Evolutionary conservation across 1,284 basidiomycete species (phyloP), one percentile per base, ranked within the genome.

Genomic region (Hymenochaete sp.): DNA sequence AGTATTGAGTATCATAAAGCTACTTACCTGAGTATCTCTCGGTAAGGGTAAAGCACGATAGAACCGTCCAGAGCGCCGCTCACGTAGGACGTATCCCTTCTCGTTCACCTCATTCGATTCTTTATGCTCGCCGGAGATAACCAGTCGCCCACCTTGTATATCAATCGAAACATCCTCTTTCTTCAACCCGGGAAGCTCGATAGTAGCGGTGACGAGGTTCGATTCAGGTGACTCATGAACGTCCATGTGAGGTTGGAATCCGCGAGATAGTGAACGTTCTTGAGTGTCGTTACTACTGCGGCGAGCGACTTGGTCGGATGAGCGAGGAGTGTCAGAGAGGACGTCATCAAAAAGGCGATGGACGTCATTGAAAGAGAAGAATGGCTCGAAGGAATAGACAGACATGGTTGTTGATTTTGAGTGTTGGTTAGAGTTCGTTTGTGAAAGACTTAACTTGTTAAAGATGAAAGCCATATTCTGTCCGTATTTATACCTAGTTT

Each of bases 281-380:
- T 22, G 41, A 3, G 24, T n/a, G 2, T 11, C 18, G 3, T n/a
- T 3, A 27, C 6, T 28, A 16, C 3, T 13, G 13, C n/a, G 26
- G 2, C 16, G 11, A 38, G 33, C n/a, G 9, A 8, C 40, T 19
- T 27, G 24, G 26, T 37, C 33, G 11, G 33, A 16, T 26, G 16
- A 27, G 27, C 22, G 27, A 11, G n/a, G 44, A 29, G 36, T 57
- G 41, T 35, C 29, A 10, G 37, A 21, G 11, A 71, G 59, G 1
- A 67, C 63, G 27, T 74, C 67, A 51, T 75, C 71, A 43, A 76
- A 63, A 55, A 75, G 60, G 49, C 67, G 69, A 29, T 71, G 69
- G 38, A 74, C 66, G 50, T 72, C 68, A 38, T 55, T 53, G 42
- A 60, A 53, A 31, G 53, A 54, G 54, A 66, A 67, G 62, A 70